Evolutionary conservation across 306 rosid genomes (phyloP).

Genomic region (Elaeagnus macrophylla): DNA sequence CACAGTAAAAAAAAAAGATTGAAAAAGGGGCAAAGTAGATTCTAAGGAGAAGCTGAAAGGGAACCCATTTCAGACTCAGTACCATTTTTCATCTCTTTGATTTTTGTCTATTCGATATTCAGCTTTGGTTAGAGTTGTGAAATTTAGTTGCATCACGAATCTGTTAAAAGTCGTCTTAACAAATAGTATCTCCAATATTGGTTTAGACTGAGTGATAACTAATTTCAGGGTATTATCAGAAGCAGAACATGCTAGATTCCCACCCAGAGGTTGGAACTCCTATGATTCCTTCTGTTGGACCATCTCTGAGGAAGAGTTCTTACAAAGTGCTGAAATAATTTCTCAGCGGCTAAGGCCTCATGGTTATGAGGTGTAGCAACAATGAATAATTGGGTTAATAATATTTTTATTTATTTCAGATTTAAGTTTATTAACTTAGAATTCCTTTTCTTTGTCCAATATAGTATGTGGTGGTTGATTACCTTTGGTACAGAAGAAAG

Average conservation of each 20-base stretch:
- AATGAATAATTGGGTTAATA: slow-evolving; percentile 5
- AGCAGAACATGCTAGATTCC: slow-evolving; percentile 43
- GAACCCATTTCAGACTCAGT: no score
- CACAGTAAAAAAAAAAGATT: no score
- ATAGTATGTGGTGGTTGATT: slow-evolving; percentile 94
- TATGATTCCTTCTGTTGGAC: slow-evolving; percentile 90
- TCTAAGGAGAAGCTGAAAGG: no score
- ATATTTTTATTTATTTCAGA: not conserved
- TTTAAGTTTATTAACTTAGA: no score
- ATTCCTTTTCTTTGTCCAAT: slow-evolving; percentile 9
- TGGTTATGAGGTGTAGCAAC: slow-evolving; percentile 67
- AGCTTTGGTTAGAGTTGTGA: no score
- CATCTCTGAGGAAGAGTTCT: slow-evolving; percentile 66
- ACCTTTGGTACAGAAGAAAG: slow-evolving; percentile 84
- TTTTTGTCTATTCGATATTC: no score
- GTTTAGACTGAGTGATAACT: not conserved
- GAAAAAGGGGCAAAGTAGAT: no score
- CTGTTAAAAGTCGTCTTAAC: no score
- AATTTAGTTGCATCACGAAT: no score
- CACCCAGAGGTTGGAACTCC: slow-evolving; percentile 99
- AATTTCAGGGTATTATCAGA: slow-evolving; percentile 50
- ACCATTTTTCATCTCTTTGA: no score
- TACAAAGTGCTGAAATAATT: slow-evolving; percentile 48
- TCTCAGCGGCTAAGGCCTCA: slow-evolving; percentile 39
- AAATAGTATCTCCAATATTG: not conserved